These are phyloP conservation scores for Eucalyptus paniculata DNA, from an alignment of 345 rosid genomes.

Conservation along the genomic window DNA sequence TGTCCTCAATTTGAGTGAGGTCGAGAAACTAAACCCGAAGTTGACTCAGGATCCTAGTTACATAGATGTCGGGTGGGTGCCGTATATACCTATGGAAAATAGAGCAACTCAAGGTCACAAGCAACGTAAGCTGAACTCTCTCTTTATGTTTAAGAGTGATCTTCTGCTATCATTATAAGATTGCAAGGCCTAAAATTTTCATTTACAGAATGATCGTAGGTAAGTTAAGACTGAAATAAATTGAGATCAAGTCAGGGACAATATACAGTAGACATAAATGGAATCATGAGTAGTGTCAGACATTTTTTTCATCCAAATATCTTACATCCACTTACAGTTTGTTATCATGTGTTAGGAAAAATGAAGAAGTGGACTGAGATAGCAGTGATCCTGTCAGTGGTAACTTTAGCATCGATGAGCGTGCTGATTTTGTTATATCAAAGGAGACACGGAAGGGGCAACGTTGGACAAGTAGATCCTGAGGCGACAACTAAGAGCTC, in stretches of 20 bases:
- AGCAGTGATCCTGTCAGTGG: neutral
- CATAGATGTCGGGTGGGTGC: constrained; percentile 22
- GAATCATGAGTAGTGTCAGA: neutral
- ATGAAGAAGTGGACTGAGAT: neutral
- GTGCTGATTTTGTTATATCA: neutral
- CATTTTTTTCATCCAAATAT: neutral
- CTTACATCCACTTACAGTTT: neutral
- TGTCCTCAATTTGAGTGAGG: constrained; percentile 15
- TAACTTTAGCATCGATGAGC: neutral
- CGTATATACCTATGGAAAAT: constrained; percentile 24
- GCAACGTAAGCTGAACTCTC: neutral
- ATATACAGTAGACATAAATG: neutral
- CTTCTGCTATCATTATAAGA: neutral
- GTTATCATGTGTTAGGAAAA: neutral
- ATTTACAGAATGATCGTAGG: neutral
- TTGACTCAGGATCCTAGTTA: neutral
- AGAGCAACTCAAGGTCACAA: constrained; percentile 2
- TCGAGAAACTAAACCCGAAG: constrained; percentile 11
- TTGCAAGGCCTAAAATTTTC: neutral
- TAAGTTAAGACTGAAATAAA: neutral
- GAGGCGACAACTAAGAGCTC: neutral
- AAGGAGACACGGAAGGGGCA: neutral
- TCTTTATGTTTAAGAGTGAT: neutral
- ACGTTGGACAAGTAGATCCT: neutral
- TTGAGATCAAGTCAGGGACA: neutral